phyloP scores from a whole-genome alignment of 2,329 filamentous ascomycete genomes.

The Aspergillus pseudonomiae region DNA sequence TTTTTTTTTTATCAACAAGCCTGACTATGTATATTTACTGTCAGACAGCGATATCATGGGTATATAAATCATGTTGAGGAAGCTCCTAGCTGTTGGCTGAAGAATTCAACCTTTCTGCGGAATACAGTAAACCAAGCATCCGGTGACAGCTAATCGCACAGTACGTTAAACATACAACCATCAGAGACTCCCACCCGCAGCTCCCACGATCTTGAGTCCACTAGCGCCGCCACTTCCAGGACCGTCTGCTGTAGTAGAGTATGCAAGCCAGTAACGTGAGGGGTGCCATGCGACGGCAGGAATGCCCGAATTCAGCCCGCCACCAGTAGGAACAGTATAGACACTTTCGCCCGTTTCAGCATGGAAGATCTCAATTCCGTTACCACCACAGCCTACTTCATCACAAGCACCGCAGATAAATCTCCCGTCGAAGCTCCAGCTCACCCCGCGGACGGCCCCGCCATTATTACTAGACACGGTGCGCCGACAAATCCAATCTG shows the following conservation, averaged over 20 bases:
- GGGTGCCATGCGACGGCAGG: constrained; percentile 56
- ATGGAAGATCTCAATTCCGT: constrained; percentile 53
- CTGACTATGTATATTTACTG: neutral
- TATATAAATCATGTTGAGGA: constrained; percentile 1
- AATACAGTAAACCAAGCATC: neutral
- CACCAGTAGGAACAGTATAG: constrained; percentile 47
- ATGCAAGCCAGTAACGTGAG: constrained; percentile 53
- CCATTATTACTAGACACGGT: constrained; percentile 49
- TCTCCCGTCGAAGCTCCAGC: constrained; percentile 55
- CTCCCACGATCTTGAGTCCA: constrained; percentile 53
- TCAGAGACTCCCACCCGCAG: constrained; percentile 42
- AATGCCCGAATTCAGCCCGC: constrained; percentile 39
- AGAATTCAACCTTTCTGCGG: neutral
- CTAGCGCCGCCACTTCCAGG: constrained; percentile 40
- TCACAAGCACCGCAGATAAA: constrained; percentile 53
- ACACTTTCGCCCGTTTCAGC: constrained; percentile 54
- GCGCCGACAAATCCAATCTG: constrained; percentile 53
- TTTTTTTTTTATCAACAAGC: neutral
- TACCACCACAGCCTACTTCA: constrained; percentile 46
- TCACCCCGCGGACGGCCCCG: constrained; percentile 50
- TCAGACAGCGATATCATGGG: neutral
- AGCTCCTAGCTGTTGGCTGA: neutral
- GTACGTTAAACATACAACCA: neutral
- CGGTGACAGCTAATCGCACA: neutral
- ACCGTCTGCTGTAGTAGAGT: constrained; percentile 49